Percentiles rank a stretch among this genome's conserved stretches.
These are phyloP conservation scores for Conringia planisiliqua DNA, from an alignment of 345 rosid species.

Conservation along the genomic window DNA sequence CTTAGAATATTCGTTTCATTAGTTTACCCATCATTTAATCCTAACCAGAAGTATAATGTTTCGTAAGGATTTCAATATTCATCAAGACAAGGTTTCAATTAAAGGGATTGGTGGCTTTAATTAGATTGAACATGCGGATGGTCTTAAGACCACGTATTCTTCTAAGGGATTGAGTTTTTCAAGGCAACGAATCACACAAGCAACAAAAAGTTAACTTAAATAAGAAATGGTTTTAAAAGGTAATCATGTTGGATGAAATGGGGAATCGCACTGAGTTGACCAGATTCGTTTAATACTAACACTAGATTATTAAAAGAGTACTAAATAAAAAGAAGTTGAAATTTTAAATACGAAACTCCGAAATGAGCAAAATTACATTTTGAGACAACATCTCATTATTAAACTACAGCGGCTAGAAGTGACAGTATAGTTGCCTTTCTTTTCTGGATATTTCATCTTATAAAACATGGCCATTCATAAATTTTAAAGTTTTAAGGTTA, in stretches of 20 bases:
- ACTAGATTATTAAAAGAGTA: background rate
- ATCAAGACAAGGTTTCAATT: background rate
- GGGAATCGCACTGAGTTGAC: conserved; percentile 22
- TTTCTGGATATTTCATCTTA: background rate
- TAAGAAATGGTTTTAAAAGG: background rate
- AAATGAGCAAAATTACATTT: background rate
- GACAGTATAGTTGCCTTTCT: background rate
- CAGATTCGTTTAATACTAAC: conserved; percentile 14
- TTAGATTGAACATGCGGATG: background rate
- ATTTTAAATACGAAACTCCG: background rate
- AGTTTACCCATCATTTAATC: background rate
- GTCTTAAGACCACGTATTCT: background rate
- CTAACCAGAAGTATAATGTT: background rate
- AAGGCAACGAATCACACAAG: background rate
- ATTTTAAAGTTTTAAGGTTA: background rate
- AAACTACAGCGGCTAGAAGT: background rate
- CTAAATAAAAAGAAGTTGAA: background rate
- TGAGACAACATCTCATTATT: background rate
- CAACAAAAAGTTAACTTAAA: background rate
- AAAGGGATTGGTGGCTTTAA: background rate
- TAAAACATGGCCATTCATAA: background rate
- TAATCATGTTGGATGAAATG: conserved; percentile 13
- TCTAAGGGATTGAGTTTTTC: background rate
- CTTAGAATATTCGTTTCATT: conserved; percentile 23
- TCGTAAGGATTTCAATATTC: background rate